These are phyloP conservation scores for Desmodesmus armatus DNA, from an alignment of 139 green algal genomes.

Conservation along the genomic window DNA sequence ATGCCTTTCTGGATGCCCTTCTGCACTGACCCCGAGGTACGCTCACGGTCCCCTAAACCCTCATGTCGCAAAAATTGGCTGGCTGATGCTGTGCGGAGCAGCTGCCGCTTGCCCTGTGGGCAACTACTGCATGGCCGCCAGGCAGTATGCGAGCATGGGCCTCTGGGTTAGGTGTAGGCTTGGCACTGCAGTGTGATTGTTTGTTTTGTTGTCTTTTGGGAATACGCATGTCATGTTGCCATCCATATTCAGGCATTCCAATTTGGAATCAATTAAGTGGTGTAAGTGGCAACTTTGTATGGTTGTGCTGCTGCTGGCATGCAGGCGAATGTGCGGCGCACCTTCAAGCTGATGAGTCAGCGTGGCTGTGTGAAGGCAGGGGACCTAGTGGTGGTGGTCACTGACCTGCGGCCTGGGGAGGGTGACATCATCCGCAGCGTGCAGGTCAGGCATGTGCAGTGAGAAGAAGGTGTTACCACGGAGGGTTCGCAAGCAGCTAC, in stretches of 20 bases:
- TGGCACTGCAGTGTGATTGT: too few species aligned
- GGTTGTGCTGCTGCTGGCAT: conserved; percentile 14
- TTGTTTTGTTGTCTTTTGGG: too few species aligned
- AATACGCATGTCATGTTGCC: too few species aligned
- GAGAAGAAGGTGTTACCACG: neutral
- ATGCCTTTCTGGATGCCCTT: conserved; percentile 16
- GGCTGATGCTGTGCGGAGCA: neutral
- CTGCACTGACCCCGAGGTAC: neutral
- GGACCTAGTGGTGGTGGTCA: conserved; percentile 84
- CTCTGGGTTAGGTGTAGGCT: too few species aligned
- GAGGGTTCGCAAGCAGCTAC: too few species aligned
- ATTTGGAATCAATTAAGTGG: too few species aligned
- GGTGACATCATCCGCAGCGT: conserved; percentile 64
- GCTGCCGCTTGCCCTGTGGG: neutral
- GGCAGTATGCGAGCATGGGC: too few species aligned
- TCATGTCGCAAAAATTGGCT: too few species aligned
- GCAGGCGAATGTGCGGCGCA: conserved; percentile 67
- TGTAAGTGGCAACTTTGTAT: too few species aligned
- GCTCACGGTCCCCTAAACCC: neutral
- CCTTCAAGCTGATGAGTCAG: conserved; percentile 51
- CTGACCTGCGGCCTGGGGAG: conserved; percentile 66
- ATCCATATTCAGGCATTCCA: too few species aligned
- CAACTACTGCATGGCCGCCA: too few species aligned
- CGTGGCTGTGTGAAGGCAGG: conserved; percentile 66
- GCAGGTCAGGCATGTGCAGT: conserved; percentile 71